Base-by-base conservation (phyloP, 2,329 filamentous ascomycete species). In the Colletotrichum phormii region DNA sequence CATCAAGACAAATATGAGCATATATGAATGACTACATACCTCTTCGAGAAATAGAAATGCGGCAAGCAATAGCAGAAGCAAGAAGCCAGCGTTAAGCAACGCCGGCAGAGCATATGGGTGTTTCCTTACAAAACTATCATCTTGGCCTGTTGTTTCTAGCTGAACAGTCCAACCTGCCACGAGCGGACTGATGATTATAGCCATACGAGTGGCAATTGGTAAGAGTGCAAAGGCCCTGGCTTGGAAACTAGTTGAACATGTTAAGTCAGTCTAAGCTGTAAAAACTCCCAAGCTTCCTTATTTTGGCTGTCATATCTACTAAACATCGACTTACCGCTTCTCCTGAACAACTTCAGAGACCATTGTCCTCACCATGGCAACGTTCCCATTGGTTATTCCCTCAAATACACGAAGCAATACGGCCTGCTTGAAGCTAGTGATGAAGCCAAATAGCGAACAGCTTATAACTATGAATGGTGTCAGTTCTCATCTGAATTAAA, bases 341-440 rank as follows among this genome's bases (percentile, higher is more conserved):
- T 67, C 55, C 4, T 29, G 55, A 2, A 71, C 67, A 9, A 71
- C 67, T 29, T 71, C 67, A 4, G 67, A 71, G 12, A 71, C 67
- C 62, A 71, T 61, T 2, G 67, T 71, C 1, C 67, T 46, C 7
- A 71, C 58, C 3, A 58, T 66, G 9, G 63, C 67, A 3, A 61
- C 55, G 24, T 66, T 71, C 46, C 67, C 55, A 8, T 71, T 71
- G 1, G 64, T 46, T 13, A 66, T 46, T 5, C 67, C 67, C 33
- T 71, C 55, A 3, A 71, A 24, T 2, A 61, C 42, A 4, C 55
- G 67, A 6, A 71, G 55, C 1, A 64, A 57, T 4, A 71, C 24
- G 1, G 67, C 67, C 37, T 71, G 67, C 18, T 61, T 71, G 42
- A 71, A 71, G 49, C 53, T 71, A 9, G 67, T 61, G 22, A 71